Evolutionary conservation across 148 eudicot species (phyloP), one percentile per base, ranked within the genome.

Genomic region (Arctostaphylos glauca): DNA sequence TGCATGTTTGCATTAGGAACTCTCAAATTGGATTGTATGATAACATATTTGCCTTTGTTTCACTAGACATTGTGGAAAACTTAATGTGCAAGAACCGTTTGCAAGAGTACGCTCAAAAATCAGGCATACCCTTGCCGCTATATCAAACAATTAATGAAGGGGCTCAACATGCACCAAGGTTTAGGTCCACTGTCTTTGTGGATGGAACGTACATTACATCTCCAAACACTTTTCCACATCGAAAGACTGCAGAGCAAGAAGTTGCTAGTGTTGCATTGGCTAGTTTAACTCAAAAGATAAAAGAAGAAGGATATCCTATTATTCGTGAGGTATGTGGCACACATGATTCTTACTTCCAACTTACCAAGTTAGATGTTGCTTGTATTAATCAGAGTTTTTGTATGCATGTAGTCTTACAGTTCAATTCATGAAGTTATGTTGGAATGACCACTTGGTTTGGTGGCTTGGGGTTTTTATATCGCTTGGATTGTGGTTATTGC

Each of bases 211-310:
- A 82, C n/a, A 92, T 84, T 66, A 76, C 79, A 9, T 87, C 90
- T 59, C 55, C 64, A 0, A 81, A 21, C 58, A 55, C 90, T 70
- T 90, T 73, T 73, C 3, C 86, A 16, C 75, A 48, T 6, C 83
- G 77, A 48, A 92, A 89, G 83, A 82, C 87, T n/a, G 95, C 97
- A 2, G 95, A 93, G 55, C 90, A 89, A 85, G 88, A 90, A 83
- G 95, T 77, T 67, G 93, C 97, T 8, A 88, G 79, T 54, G 6
- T 86, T 76, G 95, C 95, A 16, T 83, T 91, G 79, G 85, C 80
- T 49, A 80, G 84, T 58, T 50, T 91, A 54, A 46, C 73, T 0
- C 66, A 82, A 77, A 90, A 83, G 56, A 73, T 84, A 46, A 86
- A 85, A 79, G 88, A 84, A 25, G 87, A 80, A 79, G 91, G 84